Conservation (phyloP, 305 asterid genomes). For the Fraxinus platypoda region DNA sequence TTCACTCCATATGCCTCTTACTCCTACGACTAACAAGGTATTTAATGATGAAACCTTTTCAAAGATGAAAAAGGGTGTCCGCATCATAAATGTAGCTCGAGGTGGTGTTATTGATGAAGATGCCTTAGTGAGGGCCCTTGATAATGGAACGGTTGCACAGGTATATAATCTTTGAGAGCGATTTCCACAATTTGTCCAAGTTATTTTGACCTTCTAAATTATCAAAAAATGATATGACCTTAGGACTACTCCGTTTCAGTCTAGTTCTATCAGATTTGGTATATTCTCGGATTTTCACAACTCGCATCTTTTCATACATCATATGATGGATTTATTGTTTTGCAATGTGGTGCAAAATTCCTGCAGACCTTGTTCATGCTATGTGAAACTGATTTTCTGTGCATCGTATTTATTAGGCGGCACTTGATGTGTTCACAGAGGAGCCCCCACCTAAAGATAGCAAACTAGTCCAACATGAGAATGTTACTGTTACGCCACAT, state of each 20-base stretch:
- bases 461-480: constrained; percentile 78
- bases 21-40: constrained; percentile 69
- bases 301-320: background rate
- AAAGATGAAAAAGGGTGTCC: constrained; percentile 86
- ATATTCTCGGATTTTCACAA: background rate
- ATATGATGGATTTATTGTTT: background rate
- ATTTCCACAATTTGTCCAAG: background rate
- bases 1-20: constrained; percentile 97
- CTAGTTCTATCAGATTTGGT: background rate
- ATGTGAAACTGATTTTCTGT: constrained; percentile 17
- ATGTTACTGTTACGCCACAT: constrained; percentile 89
- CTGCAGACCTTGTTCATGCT: constrained; percentile 2
- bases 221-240: background rate
- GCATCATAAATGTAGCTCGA: constrained; percentile 80
- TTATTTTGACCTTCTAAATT: background rate
- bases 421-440: constrained; percentile 80
- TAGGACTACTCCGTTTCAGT: background rate
- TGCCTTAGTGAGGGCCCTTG: constrained; percentile 86
- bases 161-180: constrained; percentile 28
- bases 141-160: constrained; percentile 83
- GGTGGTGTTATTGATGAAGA: constrained; percentile 99
- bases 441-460: constrained; percentile 82
- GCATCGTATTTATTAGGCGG: constrained; percentile 54
- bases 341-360: background rate
- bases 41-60: constrained; percentile 74